These are phyloP conservation scores for Larix kaempferi DNA, from an alignment of 75 land plant species.

Conservation along the genomic window DNA sequence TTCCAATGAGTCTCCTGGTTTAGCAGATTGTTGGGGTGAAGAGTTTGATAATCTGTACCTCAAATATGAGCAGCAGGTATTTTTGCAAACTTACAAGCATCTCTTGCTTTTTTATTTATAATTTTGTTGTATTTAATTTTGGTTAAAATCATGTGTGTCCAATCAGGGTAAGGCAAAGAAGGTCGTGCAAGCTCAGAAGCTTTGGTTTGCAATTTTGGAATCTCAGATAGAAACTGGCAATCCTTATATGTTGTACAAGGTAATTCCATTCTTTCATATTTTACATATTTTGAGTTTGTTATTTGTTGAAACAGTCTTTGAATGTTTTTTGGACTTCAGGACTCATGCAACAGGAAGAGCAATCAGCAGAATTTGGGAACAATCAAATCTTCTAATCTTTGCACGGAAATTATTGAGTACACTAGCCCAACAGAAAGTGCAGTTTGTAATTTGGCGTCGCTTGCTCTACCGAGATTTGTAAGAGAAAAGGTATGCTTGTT, in stretches of 20 bases:
- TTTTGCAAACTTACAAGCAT: neutral
- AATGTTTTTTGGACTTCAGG: conserved; percentile 13
- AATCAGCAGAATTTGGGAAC: conserved; percentile 49
- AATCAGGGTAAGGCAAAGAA: conserved; percentile 40
- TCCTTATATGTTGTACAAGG: conserved; percentile 46
- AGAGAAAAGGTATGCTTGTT: conserved; percentile 29
- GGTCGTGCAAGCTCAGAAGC: conserved; percentile 40
- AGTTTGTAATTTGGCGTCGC: conserved; percentile 47
- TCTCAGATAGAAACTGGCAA: conserved; percentile 49
- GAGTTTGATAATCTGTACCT: conserved; percentile 33
- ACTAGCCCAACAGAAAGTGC: conserved; percentile 44
- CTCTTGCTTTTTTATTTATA: neutral
- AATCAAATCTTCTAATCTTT: conserved; percentile 44
- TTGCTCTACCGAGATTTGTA: conserved; percentile 43
- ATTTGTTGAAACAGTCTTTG: neutral
- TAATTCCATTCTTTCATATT: neutral
- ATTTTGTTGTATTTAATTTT: neutral
- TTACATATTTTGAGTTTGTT: neutral
- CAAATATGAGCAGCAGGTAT: conserved; percentile 33
- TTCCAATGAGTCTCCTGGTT: conserved; percentile 38
- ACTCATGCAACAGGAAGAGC: conserved; percentile 49
- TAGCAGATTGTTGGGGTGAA: conserved; percentile 55
- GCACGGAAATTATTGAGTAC: conserved; percentile 46
- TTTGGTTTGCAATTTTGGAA: conserved; percentile 46
- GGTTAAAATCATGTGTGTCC: neutral